Base-by-base conservation (phyloP, 352 stramenopile genomes). In the Thalassiosira mediterranea region DNA sequence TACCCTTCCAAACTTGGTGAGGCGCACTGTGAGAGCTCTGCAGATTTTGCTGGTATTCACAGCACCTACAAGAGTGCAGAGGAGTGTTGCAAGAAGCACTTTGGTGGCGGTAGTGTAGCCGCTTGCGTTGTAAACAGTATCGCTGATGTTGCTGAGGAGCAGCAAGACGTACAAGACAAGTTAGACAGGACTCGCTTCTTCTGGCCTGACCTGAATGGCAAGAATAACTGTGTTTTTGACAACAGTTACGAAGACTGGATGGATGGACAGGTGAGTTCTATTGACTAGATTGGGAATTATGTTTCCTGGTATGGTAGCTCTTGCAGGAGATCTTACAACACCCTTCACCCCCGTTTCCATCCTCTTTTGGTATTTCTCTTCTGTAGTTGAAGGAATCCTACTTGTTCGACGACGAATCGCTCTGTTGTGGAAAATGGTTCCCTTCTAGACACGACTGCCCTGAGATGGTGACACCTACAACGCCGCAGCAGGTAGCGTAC, bases 211-310 rank as follows among this genome's bases (percentile, higher is more conserved):
- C 37, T 46, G 59, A 25, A 58, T 46, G 59, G 59, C 25, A 68
- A 53, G 59, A 54, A 68, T 28, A 68, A 68, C 32, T 68, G 59
- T 28, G 59, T 68, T 11, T 56, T 47, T 46, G 46, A 68, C 38
- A 56, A 42, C 42, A 42, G 25, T 25, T 68, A 68, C 42, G 34
- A 68, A 11, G 59, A 68, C 34, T 68, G 59, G 59, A 68, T 68
- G 59, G 19, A 21, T 19, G 42, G 42, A 44, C 37, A 19, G 17
- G 59, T 68, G 42, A 54, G 59, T 68, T 23, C 52, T 42, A 21
- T 37, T n/a, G 15, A n/a, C n/a, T n/a, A n/a, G n/a, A n/a, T n/a
- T n/a, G n/a, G n/a, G n/a, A n/a, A n/a, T n/a, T n/a, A n/a, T n/a
- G n/a, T n/a, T n/a, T n/a, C n/a, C n/a, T n/a, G n/a, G n/a, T n/a